Conservation (phyloP, 1,284 basidiomycete genomes). For the Cryptococcus wingfieldii region DNA sequence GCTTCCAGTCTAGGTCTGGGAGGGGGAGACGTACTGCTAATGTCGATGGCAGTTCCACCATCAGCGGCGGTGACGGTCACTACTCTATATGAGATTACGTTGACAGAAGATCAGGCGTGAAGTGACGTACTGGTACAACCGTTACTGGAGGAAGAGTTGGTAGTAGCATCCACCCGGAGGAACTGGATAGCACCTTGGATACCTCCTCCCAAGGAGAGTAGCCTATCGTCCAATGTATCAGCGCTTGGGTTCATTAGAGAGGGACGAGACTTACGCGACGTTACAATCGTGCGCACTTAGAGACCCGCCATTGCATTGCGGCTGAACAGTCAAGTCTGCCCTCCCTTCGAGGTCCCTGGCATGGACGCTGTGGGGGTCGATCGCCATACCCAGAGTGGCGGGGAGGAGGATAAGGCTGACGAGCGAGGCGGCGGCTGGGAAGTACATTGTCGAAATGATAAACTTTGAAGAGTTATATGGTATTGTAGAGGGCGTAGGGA, state of each 20-base stretch:
- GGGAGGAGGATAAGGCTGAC: neutral
- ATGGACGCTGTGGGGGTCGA: neutral
- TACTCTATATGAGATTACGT: neutral
- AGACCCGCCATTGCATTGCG: constrained; percentile 4
- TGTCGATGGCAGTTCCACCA: constrained; percentile 8
- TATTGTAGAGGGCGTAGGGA: no score
- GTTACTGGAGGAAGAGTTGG: constrained; percentile 2
- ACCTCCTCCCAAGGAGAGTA: constrained; percentile 3
- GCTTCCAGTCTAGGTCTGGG: no score
- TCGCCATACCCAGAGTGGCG: neutral
- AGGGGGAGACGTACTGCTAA: constrained; percentile 2
- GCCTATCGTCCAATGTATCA: neutral
- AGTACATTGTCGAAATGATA: no score
- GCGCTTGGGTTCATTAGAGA: neutral
- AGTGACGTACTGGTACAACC: constrained; percentile 5
- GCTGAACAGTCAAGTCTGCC: constrained; percentile 4
- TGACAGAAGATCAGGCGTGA: neutral
- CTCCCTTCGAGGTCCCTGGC: neutral
- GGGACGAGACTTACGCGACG: constrained; percentile 1
- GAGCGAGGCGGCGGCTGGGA: neutral
- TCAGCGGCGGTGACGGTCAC: constrained; percentile 9
- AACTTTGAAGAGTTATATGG: no score
- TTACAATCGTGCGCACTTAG: constrained; percentile 6
- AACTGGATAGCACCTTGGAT: constrained; percentile 7
- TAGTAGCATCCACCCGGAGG: constrained; percentile 1